Evolutionary conservation across 176 grass and related monocot genomes (phyloP), one percentile per base, ranked within the genome.

Genomic region (Tillandsia leiboldiana): DNA sequence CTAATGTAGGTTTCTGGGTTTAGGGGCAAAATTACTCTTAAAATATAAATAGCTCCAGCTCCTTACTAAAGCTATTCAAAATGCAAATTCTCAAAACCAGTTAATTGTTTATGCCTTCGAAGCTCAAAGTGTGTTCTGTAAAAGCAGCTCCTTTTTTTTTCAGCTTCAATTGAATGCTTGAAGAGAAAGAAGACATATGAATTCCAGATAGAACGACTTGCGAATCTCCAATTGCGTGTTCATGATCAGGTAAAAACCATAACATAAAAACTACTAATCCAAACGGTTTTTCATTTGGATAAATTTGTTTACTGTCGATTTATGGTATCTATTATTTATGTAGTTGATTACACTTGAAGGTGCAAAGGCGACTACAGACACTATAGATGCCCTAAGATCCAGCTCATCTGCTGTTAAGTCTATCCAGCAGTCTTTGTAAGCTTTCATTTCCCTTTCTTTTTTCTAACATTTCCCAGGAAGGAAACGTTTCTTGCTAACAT

Each of bases 111-210:
- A 8, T 23, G 8, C 3, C 56, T 22, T 15, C 17, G 2, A 61
- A 18, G n/a, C 22, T 59, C 56, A 61, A 15, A 17, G 15, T 20
- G 2, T 23, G 22, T 23, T 61, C 8, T 61, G 56, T 9, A 8
- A 70, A 72, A 72, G 4, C 17, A 0, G 28, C 70, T 88, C 2
- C 29, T 75, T 8, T 49, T 79, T 83, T 69, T 78, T 73, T 58
- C 82, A 92, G 89, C 82, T 74, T 73, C 82, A 63, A 81, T 92
- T 74, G 82, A 91, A 50, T 85, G 79, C 75, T 74, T 83, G 63
- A 91, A 80, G 82, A 88, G 80, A 80, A 88, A 92, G 70, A 88
- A 85, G 78, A 52, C 88, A 66, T 88, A 92, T 0, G 85, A 88
- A 53, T 78, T 79, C 76, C 82, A 92, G 23, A 88, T 81, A 28